Base-by-base conservation (phyloP, 805 yeast genomes). In the Tetrapisispora nanseiensis region DNA sequence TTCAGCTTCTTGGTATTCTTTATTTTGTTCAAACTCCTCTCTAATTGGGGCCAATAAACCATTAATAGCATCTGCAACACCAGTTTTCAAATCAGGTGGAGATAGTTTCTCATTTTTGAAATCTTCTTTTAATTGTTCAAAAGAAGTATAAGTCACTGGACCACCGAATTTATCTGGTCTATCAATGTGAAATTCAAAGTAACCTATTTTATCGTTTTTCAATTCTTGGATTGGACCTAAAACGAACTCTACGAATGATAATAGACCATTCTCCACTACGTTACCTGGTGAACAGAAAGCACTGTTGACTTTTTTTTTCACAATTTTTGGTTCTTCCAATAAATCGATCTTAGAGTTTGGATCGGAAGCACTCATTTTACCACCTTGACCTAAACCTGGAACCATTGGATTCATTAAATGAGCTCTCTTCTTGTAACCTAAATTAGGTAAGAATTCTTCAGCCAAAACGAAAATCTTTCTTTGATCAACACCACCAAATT, bases 361-460 rank as follows among this genome's bases (percentile, higher is more conserved):
- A 69, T 92, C 98, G 28, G 96, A 86, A 2, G 98, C 96, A 55
- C 96, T 86, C 99, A 92, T 92, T 63, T 92, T 92, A 57, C 94
- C 98, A 55, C 97, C 97, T 67, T 89, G 96, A 26, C 82, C 79
- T 55, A 92, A 76, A 42, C 98, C 97, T 39, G 98, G 98, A 37
- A 94, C 96, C 97, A 92, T 90, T 42, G 87, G 90, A 70, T 92
- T 92, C 99, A 92, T 92, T 61, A 92, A 72, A 68, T 92, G 99
- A 24, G 95, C 98, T 63, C 99, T 82, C 74, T 92, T 92, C 68
- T 84, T 86, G 80, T 90, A 92, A 33, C 97, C 97, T 43, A 92
- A 57, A 39, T 77, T 60, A 33, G 80, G 89, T 61, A 92, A 76
- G 67, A 84, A 82, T 68, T 92, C 98, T 66, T 92, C 98, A 8